A percentile compares a stretch with the other conserved stretches of the same genome.
phyloP scores from a whole-genome alignment of 2,329 filamentous ascomycete species.

The Cryphonectria carpinicola region DNA sequence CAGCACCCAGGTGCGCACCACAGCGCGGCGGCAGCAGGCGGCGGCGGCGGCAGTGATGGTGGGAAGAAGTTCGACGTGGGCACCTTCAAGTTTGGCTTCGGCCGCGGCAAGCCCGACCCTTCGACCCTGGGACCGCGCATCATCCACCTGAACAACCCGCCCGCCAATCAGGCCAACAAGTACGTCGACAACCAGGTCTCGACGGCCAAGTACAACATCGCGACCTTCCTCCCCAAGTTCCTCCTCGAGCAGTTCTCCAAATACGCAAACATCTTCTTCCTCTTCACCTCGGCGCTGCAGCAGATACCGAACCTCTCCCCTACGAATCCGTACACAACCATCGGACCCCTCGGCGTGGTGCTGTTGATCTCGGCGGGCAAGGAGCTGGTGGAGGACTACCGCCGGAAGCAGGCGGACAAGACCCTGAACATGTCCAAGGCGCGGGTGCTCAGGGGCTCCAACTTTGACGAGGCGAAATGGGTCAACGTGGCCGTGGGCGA shows the following conservation, averaged over 20 bases:
- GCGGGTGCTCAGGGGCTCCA: constrained; percentile 78
- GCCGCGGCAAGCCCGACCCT: constrained; percentile 81
- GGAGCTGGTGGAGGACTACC: constrained; percentile 91
- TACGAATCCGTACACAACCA: constrained; percentile 94
- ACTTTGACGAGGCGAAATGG: constrained; percentile 88
- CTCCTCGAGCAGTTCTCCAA: constrained; percentile 98
- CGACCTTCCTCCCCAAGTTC: constrained; percentile 95
- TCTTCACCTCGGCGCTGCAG: constrained; percentile 92
- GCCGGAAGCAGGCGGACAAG: constrained; percentile 84
- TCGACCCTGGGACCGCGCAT: constrained; percentile 88
- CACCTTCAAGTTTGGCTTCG: constrained; percentile 93
- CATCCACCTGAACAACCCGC: constrained; percentile 95
- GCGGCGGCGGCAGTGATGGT: constrained; percentile 25
- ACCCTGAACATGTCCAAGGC: constrained; percentile 87
- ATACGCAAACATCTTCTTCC: constrained; percentile 98
- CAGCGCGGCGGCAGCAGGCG: constrained; percentile 33
- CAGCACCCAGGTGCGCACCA: constrained; percentile 44
- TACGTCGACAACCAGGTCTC: constrained; percentile 97
- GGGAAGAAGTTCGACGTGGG: constrained; percentile 67
- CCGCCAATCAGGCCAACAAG: constrained; percentile 85
- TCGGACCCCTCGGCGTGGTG: constrained; percentile 89
- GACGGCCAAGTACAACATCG: constrained; percentile 94
- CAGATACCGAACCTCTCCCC: constrained; percentile 95
- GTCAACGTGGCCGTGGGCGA: constrained; percentile 92
- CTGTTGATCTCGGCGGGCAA: constrained; percentile 94